Conservation (phyloP, 192 early-diverging fungal genomes). For the Backusella morwellensis region DNA sequence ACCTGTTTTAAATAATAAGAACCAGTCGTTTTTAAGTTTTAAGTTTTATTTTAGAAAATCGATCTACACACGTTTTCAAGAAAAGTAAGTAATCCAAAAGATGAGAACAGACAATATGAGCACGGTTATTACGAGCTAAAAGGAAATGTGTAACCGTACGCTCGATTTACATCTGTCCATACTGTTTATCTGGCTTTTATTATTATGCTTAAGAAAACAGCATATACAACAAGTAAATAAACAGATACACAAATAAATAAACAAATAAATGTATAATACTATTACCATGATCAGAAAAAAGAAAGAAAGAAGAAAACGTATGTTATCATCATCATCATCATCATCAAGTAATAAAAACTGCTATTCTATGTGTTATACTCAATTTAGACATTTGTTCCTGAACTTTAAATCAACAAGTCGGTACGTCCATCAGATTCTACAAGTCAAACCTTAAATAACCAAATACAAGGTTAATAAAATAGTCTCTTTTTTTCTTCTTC, state of each 20-base stretch:
- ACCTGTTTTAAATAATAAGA: neutral
- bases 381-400: neutral
- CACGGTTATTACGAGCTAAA: neutral
- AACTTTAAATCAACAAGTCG: neutral
- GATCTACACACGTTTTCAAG: slow-evolving; percentile 2
- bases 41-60: neutral
- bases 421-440: neutral
- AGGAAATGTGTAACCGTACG: slow-evolving; percentile 9
- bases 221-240: neutral
- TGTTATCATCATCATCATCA: neutral
- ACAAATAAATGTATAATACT: neutral
- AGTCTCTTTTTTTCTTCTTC: neutral
- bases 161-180: no score
- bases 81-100: neutral
- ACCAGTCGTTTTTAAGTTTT: neutral
- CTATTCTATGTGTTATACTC: neutral
- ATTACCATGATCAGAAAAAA: no score
- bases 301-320: no score
- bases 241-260: neutral
- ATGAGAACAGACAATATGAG: neutral
- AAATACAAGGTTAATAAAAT: neutral
- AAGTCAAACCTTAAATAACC: neutral
- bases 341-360: neutral
- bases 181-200: neutral
- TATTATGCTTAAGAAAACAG: neutral